Evolutionary conservation across 2,329 filamentous ascomycete genomes (phyloP), one percentile per base, ranked within the genome.

Genomic region (Ambrosiella beaveri): DNA sequence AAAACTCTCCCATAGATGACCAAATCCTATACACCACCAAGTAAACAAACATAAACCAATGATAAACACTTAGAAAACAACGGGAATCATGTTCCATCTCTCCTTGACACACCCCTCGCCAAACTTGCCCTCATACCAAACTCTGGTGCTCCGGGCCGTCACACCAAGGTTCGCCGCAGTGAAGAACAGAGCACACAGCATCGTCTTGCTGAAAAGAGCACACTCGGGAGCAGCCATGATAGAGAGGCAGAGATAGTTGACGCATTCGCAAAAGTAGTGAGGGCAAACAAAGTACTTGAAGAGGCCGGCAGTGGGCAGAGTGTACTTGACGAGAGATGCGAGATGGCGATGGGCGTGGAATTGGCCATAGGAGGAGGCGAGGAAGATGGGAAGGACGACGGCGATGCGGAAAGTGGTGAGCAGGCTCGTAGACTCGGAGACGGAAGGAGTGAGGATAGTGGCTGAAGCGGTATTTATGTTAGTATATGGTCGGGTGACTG

Each of bases 181-280:
- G 67, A 97, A 95, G 3, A 81, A 64, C 45, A 86, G 65, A 5
- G 80, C 87, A 58, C 80, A 80, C 40, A 86, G 65, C 49, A 96
- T 68, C 0, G 90, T 91, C 66, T 73, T 78, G 69, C 95, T 96
- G 60, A 88, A 68, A 58, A 78, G 62, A 38, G 73, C 70, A 9
- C 82, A 85, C 7, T 71, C 65, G 0, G 90, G 89, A 0, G 90
- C 88, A 37, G 84, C 82, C 44, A 85, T 68, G 51, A 93, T 70
- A 2, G 88, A 79, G 63, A 98, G 71, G n/a, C 84, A 78, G 17
- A 89, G 66, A 68, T 98, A 97, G 60, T 96, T 80, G 45, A 85
- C 67, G 66, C 87, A 90, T 71, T 97, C 93, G 65, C 85, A 88
- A 2, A 86, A 86, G 69, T 97, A 98, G 70, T 98, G 93, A 15